Evolutionary conservation across 1,284 basidiomycete species (phyloP), one percentile per base, ranked within the genome.

Genomic region (Neolentinus lepideus): DNA sequence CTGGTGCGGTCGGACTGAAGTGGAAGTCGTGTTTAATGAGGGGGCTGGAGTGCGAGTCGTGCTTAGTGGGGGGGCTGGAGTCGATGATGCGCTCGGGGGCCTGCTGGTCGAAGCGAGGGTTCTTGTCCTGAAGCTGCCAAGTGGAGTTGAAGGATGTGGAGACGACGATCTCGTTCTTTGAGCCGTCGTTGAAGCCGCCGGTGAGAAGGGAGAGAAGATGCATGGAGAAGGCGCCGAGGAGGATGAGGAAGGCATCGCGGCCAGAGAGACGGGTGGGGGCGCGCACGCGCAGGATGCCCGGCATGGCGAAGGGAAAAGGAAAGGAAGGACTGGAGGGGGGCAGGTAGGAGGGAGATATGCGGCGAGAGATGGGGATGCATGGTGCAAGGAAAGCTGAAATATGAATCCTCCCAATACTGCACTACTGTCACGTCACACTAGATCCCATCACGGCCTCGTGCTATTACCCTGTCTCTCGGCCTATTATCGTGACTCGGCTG

Each of bases 191-290:
- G 45, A 67, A 55, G n/a, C 68, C 64, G 2, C 63, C 66, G 52
- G 77, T 64, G 61, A 76, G 58, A 53, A 73, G 59, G 54, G 72
- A 67, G 64, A 73, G 72, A 47, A 83, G 57, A 61, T 84, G 79
- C 78, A 81, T 80, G 51, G 67, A 64, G 29, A 71, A 65, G 2
- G 78, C 80, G 33, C 81, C 80, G 22, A 81, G 59, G 53, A 80
- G 66, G 54, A 82, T 62, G 59, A 83, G 74, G 52, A 79, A 54
- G 11, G 71, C 78, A 67, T 83, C 81, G 38, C 78, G 74, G 21
- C 66, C 63, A 2, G 74, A 66, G 21, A 75, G 57, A 16, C 47
- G 47, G 24, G 47, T 25, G 24, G 47, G 47, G 24, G 24, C 47
- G 4, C 47, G 22, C 9, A 50, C 47, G 4, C 47, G 22, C 9